Evolutionary conservation across 805 yeast species (phyloP), one percentile per base, ranked within the genome.

Genomic region (Candida ascalaphidarum): DNA sequence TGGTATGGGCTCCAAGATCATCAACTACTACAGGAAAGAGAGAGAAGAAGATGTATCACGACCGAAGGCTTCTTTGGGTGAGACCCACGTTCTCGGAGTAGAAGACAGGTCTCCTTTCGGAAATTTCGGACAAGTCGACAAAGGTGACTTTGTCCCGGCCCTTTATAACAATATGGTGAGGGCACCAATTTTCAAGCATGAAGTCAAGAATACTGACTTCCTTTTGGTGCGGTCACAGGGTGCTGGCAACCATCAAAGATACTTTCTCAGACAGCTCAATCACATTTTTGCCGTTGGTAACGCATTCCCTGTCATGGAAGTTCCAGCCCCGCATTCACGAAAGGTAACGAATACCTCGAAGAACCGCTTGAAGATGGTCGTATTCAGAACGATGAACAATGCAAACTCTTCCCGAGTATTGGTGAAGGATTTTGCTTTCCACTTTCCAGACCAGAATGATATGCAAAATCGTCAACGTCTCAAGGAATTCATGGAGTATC

Each of bases 401-500:
- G 77, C 71, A 25, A 81, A 81, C 3, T 71, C 74, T 21, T 76
- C 81, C 22, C 65, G 97, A 21, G 65, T 92, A 23, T 67, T 83
- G 6, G 94, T 92, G 8, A 78, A 78, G 39, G 97, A 92, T 39
- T 83, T 92, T 14, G 77, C 95, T 0, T 71, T 72, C 28, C 96
- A 89, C 60, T 92, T 92, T 49, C 97, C 98, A 0, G 97, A 86
- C 41, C 96, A 88, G 53, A 88, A 82, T 46, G 97, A 92, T 47
- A 88, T 89, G 84, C 98, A 92, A 52, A 89, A 85, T 49, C 71
- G 98, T 43, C 97, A 89, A 57, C 68, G 96, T 36, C 67, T 92
- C 32, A 92, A 92, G 53, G 98, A 92, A 57, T 92, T 92, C 44
- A 92, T 92, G 98, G 96, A 88, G 45, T 92, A 83, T 45, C 96